Base-by-base conservation (phyloP, 768 basidiomycete species). In the Terana coerulea region DNA sequence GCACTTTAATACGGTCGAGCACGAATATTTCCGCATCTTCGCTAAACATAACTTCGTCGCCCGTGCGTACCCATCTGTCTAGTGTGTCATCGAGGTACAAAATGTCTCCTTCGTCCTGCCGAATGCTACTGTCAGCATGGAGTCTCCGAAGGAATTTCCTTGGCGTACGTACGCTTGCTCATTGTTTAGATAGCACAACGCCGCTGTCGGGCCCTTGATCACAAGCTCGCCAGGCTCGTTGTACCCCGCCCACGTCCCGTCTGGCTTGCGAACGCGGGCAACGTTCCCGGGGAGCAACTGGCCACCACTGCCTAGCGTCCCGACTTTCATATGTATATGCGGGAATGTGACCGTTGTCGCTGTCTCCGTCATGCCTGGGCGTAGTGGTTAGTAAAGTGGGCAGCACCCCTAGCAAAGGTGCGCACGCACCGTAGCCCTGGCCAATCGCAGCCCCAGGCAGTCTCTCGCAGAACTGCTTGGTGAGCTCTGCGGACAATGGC, bases 1-100 rank as follows among this genome's bases (percentile, higher is more conserved):
- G n/a, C 57, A 83, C 85, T 76, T 88, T 90, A 49, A 88, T 64
- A 22, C 88, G 79, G 63, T 90, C 88, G 11, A 90, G 79, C 24
- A 90, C 71, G 59, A 80, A 87, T 1, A 88, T 61, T 54, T 88
- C 84, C 10, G 75, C 73, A 46, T 79, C 72, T 55, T 69, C 76
- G 54, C 86, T 78, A 60, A 88, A 74, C 57, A 69, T 70, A 33
- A 88, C 86, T 63, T 87, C 84, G 59, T 88, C 86, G 1, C 85
- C 86, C 0, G 84, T 88, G 29, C 75, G 77, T 22, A 86, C 77
- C 84, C 84, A 83, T 24, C 79, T 80, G 51, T 39, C 54, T 6
- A 49, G 54, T 11, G 45, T 28, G 36, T 41, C 24, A 33, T 39
- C 49, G 25, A 55, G 26, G 28, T 47, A 51, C 15, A 78, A 63